Evolutionary conservation across 768 basidiomycete species (phyloP), one percentile per base, ranked within the genome.

Genomic region (Hortiboletus flavorubellus): DNA sequence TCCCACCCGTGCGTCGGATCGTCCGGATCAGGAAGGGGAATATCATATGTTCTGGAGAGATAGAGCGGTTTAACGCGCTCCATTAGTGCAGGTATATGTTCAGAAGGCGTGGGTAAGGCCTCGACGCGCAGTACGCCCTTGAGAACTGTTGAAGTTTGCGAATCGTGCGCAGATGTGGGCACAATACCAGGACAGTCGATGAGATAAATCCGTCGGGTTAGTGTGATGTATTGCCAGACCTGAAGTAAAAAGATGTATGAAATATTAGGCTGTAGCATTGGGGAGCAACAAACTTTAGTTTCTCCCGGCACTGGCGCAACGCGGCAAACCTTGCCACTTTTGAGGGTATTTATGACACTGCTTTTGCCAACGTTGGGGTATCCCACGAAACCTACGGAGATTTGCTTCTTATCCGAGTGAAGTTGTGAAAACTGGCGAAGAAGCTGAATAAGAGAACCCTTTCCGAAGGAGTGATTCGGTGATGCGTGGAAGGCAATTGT

Each of bases 151-250:
- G 85, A 83, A 0, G 93, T 92, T 67, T 96, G 87, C 2, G 89
- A 83, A 72, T 98, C 95, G 58, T 90, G 80, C 2, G 93, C 89
- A 23, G 93, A 95, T 16, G 93, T 87, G 2, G 96, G 96, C 2
- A 98, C 97, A 71, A 98, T 91, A 46, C 97, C 97, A 30, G 97
- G 97, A 69, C 97, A 99, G 74, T 99, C 97, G 75, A 99, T 98
- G 62, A 99, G 87, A 77, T 98, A 99, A 69, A 99, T 99, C 51
- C 91, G 83, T 59, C 89, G 84, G 56, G 95, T 99, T 40, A 99
- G 78, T 30, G 93, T 95, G 76, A 99, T 98, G 73, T 99, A 99
- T 80, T 99, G 96, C 97, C 97, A 99, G 61, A 98, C 95, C 73
- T 73, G 53, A 15, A 37, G n/a, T 18, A 38, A 43, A 8, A 54